Evolutionary conservation across 2,329 filamentous ascomycete species (phyloP).

Genomic region (Mollisia scopiformis): DNA sequence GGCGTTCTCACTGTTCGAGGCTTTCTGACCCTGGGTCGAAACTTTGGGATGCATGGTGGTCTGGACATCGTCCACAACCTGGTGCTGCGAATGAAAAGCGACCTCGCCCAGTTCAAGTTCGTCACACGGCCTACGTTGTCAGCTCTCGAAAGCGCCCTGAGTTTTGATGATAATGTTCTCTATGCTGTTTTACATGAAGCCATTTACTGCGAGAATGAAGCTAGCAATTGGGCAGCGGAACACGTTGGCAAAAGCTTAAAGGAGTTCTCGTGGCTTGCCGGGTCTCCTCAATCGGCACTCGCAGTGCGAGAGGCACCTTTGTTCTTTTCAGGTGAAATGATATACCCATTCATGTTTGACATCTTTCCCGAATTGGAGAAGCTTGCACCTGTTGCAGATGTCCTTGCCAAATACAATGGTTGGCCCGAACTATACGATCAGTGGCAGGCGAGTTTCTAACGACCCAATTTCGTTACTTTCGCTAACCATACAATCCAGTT

Average conservation of each 20-base stretch:
- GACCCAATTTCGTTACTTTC: too few species aligned
- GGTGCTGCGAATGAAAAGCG: constrained; percentile 70
- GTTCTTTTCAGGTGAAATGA: constrained; percentile 91
- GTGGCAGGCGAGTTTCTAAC: constrained; percentile 48
- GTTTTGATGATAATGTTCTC: constrained; percentile 77
- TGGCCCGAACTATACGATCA: constrained; percentile 82
- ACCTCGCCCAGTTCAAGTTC: constrained; percentile 76
- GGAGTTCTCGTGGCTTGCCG: constrained; percentile 48
- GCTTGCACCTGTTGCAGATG: constrained; percentile 69
- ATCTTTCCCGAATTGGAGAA: constrained; percentile 75
- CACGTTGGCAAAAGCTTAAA: constrained; percentile 56
- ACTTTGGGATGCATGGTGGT: constrained; percentile 79
- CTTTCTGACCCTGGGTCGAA: constrained; percentile 77
- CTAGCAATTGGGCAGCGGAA: constrained; percentile 76
- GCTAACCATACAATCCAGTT: constrained; percentile 43
- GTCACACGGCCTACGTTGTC: constrained; percentile 73
- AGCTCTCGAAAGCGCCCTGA: constrained; percentile 66
- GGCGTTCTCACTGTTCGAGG: constrained; percentile 73
- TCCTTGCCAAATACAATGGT: constrained; percentile 66
- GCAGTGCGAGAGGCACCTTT: constrained; percentile 54
- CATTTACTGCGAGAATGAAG: constrained; percentile 74
- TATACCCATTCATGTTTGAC: constrained; percentile 84
- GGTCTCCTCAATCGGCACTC: constrained; percentile 33
- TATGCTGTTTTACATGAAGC: constrained; percentile 89
- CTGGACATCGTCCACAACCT: constrained; percentile 75